These are phyloP conservation scores for Mediolabrus comicus DNA, from an alignment of 108 stramenopile species.

Conservation along the genomic window DNA sequence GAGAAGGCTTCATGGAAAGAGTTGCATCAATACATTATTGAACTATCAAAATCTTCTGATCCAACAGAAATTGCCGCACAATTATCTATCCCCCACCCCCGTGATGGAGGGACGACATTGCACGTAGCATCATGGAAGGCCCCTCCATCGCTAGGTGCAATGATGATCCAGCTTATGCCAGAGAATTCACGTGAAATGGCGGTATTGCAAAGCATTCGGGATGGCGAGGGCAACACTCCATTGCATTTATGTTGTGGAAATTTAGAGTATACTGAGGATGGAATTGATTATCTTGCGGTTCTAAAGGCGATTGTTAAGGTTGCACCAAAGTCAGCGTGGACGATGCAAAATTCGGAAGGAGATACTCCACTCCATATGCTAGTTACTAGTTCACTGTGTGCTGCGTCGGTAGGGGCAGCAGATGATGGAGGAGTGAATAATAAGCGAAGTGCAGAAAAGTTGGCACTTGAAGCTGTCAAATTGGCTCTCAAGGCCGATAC, in stretches of 20 bases:
- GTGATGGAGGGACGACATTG: conserved; percentile 33
- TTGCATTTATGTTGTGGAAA: conserved; percentile 57
- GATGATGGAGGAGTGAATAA: neutral
- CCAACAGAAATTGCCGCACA: conserved; percentile 10
- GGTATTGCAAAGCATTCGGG: conserved; percentile 24
- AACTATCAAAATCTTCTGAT: neutral
- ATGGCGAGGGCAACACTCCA: conserved; percentile 55
- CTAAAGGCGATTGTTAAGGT: conserved; percentile 40
- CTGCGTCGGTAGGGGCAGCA: conserved; percentile 13
- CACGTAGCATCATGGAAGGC: conserved; percentile 56
- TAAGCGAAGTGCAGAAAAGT: neutral
- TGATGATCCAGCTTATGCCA: conserved; percentile 50
- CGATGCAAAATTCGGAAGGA: conserved; percentile 51
- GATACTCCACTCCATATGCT: conserved; percentile 61
- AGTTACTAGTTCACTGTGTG: conserved; percentile 46
- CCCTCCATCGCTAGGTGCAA: conserved; percentile 35
- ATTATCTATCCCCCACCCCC: conserved; percentile 23
- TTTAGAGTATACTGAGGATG: conserved; percentile 18
- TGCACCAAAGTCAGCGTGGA: conserved; percentile 40
- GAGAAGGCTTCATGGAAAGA: neutral
- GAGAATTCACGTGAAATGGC: conserved; percentile 10
- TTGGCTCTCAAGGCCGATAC: conserved; percentile 21
- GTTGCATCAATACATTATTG: neutral
- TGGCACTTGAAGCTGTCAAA: conserved; percentile 3
- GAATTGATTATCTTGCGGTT: conserved; percentile 22